Conservation (phyloP, 2,329 filamentous ascomycete species). For the Colletotrichum viniferum region DNA sequence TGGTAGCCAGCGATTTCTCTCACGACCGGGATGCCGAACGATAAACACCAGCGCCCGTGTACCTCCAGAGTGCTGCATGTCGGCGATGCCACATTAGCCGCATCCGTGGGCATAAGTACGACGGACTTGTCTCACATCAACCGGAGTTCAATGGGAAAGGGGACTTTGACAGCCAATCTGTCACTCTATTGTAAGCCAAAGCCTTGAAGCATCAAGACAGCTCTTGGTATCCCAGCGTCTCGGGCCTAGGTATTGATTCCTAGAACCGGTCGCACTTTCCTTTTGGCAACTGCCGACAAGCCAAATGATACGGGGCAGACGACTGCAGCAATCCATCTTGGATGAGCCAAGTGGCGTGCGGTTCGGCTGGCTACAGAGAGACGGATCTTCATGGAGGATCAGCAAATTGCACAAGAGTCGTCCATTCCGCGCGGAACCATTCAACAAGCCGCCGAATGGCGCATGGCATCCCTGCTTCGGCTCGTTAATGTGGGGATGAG, state of each 20-base stretch:
- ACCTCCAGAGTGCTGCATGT: background rate
- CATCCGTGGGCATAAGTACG: background rate
- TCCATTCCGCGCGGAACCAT: background rate
- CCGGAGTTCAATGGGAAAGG: background rate
- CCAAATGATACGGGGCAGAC: background rate
- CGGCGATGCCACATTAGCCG: background rate
- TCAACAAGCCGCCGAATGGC: background rate
- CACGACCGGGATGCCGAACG: background rate
- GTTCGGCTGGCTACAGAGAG: background rate
- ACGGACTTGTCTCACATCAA: background rate
- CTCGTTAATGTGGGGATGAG: background rate
- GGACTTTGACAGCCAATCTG: background rate
- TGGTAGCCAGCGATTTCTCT: background rate
- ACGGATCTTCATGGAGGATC: conserved; percentile 7
- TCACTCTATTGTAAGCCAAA: background rate
- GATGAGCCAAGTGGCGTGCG: background rate
- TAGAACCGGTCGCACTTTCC: background rate
- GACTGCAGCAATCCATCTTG: background rate
- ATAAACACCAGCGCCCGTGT: background rate
- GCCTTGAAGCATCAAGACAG: background rate
- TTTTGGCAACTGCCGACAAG: background rate
- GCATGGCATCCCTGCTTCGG: conserved; percentile 13
- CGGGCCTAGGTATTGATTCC: background rate
- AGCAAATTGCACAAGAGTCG: background rate
- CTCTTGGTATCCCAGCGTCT: background rate